phyloP scores from a whole-genome alignment of 441 rosid species.

The Populus tomentosa region DNA sequence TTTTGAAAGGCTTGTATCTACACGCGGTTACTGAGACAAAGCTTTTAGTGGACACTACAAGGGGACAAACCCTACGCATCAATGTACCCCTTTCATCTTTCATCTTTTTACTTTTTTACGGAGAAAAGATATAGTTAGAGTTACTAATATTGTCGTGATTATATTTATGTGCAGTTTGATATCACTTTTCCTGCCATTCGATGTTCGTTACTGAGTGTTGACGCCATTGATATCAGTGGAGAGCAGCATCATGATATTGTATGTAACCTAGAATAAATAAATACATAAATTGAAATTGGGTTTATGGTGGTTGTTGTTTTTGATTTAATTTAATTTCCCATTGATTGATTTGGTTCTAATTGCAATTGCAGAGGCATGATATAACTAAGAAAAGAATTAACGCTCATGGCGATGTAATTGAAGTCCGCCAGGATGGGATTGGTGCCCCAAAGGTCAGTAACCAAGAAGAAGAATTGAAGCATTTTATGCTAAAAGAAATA shows the following conservation, averaged over 20 bases:
- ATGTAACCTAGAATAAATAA: slow-evolving; percentile 14
- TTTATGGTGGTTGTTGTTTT: neutral
- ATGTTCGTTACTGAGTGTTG: slow-evolving; percentile 82
- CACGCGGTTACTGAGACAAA: slow-evolving; percentile 79
- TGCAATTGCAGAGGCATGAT: slow-evolving; percentile 68
- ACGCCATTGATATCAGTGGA: slow-evolving; percentile 96
- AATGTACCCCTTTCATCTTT: slow-evolving; percentile 45
- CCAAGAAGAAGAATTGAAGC: neutral
- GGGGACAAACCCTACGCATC: slow-evolving; percentile 82
- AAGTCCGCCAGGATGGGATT: slow-evolving; percentile 66
- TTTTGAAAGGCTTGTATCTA: slow-evolving; percentile 60
- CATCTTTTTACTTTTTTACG: neutral
- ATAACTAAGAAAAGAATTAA: slow-evolving; percentile 78
- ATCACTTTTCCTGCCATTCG: slow-evolving; percentile 87
- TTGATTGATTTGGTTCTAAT: neutral
- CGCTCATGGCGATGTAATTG: slow-evolving; percentile 62
- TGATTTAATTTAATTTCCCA: neutral
- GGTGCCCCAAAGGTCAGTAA: slow-evolving; percentile 78
- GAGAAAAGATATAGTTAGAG: neutral
- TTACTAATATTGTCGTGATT: neutral
- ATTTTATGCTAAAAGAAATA: neutral
- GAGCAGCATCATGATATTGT: slow-evolving; percentile 93
- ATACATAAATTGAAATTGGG: neutral
- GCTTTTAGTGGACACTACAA: slow-evolving; percentile 85
- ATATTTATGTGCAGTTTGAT: slow-evolving; percentile 66